Conservation (phyloP, 495 filamentous ascomycete genomes). For the Pyronema omphalodes region DNA sequence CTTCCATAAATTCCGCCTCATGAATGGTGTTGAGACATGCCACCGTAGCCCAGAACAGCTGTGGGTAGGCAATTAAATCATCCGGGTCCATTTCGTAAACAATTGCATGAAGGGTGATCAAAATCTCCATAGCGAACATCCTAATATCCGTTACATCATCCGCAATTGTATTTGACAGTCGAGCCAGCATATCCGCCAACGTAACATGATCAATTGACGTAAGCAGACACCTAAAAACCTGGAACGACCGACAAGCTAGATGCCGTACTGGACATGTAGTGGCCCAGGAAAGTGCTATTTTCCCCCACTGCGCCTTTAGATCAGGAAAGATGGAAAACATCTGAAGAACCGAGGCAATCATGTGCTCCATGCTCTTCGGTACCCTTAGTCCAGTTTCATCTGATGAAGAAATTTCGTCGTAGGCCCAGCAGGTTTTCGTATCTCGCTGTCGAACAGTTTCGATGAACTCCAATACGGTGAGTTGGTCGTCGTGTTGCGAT, state of each 20-base stretch:
- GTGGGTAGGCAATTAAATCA: conserved; percentile 70
- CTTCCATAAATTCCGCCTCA: conserved; percentile 84
- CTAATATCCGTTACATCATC: conserved; percentile 83
- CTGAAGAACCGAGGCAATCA: conserved; percentile 61
- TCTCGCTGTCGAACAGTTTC: conserved; percentile 81
- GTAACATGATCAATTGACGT: conserved; percentile 77
- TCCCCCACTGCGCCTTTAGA: conserved; percentile 76
- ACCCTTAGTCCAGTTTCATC: conserved; percentile 57
- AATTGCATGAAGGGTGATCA: conserved; percentile 80
- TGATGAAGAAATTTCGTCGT: conserved; percentile 72
- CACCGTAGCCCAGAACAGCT: conserved; percentile 93
- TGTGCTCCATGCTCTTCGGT: conserved; percentile 66
- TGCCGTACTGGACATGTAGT: conserved; percentile 93
- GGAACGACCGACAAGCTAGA: conserved; percentile 88
- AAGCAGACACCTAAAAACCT: conserved; percentile 86
- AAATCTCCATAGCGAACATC: conserved; percentile 91
- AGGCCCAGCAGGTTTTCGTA: conserved; percentile 70
- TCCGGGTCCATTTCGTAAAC: conserved; percentile 63
- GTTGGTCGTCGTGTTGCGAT: conserved; percentile 42
- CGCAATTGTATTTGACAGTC: conserved; percentile 88
- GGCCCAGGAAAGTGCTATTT: conserved; percentile 79
- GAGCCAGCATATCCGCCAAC: conserved; percentile 87
- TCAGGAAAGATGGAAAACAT: conserved; percentile 78
- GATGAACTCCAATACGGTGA: conserved; percentile 68
- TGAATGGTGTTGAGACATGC: conserved; percentile 91